A percentile compares a stretch with the other conserved stretches of the same genome.
These are phyloP conservation scores for Euphrasia confusa DNA, from an alignment of 257 asterid genomes.

Conservation along the genomic window DNA sequence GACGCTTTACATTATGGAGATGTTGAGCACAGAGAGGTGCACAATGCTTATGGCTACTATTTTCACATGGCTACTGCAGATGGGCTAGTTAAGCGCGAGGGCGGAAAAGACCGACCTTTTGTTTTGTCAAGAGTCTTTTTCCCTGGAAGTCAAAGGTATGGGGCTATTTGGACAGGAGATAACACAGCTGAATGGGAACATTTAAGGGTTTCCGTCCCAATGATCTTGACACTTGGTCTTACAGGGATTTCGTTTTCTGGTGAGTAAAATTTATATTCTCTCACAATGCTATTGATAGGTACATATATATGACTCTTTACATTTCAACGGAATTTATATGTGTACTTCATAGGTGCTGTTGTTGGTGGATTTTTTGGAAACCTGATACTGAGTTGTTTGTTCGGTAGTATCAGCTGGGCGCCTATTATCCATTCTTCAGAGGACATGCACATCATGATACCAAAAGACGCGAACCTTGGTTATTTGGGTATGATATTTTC, in stretches of 20 bases:
- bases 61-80: slow-evolving; percentile 94
- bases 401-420: slow-evolving; percentile 99
- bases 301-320: slow-evolving; percentile 3
- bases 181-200: slow-evolving; percentile 98
- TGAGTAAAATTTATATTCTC: slow-evolving; percentile 31
- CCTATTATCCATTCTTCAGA: slow-evolving; percentile 95
- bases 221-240: slow-evolving; percentile 89
- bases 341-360: slow-evolving; percentile 69
- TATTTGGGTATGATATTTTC: slow-evolving; percentile 71
- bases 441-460: slow-evolving; percentile 99
- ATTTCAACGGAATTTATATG: slow-evolving; percentile 17
- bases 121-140: slow-evolving; percentile 91
- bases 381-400: slow-evolving; percentile 84
- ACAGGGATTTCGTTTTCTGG: slow-evolving; percentile 88
- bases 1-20: slow-evolving; percentile 87
- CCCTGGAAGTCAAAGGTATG: slow-evolving; percentile 92
- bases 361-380: slow-evolving; percentile 98
- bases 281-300: not conserved
- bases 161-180: slow-evolving; percentile 99
- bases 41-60: slow-evolving; percentile 93
- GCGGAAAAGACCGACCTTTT: slow-evolving; percentile 86
- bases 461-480: slow-evolving; percentile 94
- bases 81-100: slow-evolving; percentile 80
- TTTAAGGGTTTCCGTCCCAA: slow-evolving; percentile 82
- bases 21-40: slow-evolving; percentile 88